Evolutionary conservation across 345 rosid species (phyloP), one percentile per base, ranked within the genome.

Genomic region (Erucastrum elatum): DNA sequence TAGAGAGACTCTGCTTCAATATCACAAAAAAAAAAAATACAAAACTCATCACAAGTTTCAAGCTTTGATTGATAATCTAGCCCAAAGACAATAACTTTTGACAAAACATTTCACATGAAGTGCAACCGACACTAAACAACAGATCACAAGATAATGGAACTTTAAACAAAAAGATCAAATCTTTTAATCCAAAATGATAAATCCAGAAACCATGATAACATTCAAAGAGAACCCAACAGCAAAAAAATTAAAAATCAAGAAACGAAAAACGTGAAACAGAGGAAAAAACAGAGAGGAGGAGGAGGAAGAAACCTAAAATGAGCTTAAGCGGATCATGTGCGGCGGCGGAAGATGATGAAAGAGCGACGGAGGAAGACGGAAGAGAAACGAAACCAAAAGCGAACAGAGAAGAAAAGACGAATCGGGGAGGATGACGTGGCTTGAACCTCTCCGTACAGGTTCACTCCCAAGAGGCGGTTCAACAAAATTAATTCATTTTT

Each of bases 321-420:
- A 84, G 81, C 86, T 86, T 90, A 62, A 88, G 76, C 70, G 88
- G 84, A 76, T 87, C 90, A 31, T 81, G 74, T 1, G 81, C 63
- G 16, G 77, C 64, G 21, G 53, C 3, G 3, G 39, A 7, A 44
- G 51, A 44, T 1, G 79, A 64, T n/a, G 71, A 29, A 25, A 29
- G 21, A 21, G 21, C 21, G 21, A 21, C 21, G 21, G 21, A 21
- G 21, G 77, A 75, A 69, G 11, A 2, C 0, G 82, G 61, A 68
- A 80, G 71, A 51, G 71, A 29, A 25, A 29, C 29, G 13, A 64
- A 71, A 76, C 15, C 4, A 27, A 71, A 0, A 58, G 26, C 26
- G 0, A 71, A 46, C 5, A 51, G 71, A 31, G 41, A 64, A 49
- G 61, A 68, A 60, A 74, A 1, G 34, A 70, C 21, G 21, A 21